These are phyloP conservation scores for Lepidium didymum DNA, from an alignment of 345 rosid species.

Conservation along the genomic window DNA sequence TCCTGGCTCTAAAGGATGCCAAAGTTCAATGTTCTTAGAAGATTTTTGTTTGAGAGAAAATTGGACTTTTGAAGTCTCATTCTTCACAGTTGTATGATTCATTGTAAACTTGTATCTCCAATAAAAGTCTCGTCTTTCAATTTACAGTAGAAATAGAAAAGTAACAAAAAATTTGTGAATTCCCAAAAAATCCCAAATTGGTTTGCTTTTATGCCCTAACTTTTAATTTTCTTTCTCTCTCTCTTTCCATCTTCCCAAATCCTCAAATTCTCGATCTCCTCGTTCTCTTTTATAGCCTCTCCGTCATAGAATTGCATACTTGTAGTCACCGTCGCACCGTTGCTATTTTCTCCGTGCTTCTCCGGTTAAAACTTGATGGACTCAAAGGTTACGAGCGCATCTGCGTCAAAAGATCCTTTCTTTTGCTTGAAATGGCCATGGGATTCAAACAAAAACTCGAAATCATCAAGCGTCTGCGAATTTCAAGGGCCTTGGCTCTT, in stretches of 20 bases:
- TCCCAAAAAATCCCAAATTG: too few species aligned
- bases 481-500: slow-evolving; percentile 69
- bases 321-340: not conserved
- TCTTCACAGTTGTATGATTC: not conserved
- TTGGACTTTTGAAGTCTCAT: not conserved
- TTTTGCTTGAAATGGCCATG: slow-evolving; percentile 84
- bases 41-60: not conserved
- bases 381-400: slow-evolving; percentile 21
- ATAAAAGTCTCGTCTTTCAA: too few species aligned
- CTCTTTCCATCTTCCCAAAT: not conserved
- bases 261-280: not conserved
- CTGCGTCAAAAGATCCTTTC: slow-evolving; percentile 35
- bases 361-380: not conserved
- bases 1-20: slow-evolving; percentile 16
- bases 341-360: not conserved
- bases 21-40: not conserved
- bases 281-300: not conserved
- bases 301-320: not conserved
- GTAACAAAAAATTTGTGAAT: too few species aligned
- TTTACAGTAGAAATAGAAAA: too few species aligned
- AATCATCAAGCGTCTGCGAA: slow-evolving; percentile 37
- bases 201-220: not conserved
- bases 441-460: slow-evolving; percentile 38
- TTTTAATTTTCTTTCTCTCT: not conserved
- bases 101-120: not conserved